Evolutionary conservation across 768 basidiomycete species (phyloP).

Genomic region (Russula foetens): DNA sequence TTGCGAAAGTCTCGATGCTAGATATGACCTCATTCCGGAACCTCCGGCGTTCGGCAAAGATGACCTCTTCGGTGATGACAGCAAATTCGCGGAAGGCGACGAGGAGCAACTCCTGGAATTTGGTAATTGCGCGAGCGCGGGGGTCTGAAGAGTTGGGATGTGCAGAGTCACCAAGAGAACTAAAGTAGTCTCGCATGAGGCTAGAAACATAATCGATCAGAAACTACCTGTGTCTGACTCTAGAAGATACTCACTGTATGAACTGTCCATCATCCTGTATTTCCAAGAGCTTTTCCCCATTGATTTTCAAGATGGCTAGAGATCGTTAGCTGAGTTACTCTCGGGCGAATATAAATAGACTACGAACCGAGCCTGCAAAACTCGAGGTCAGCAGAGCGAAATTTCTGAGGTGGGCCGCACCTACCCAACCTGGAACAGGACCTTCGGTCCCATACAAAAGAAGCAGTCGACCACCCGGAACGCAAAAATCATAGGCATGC

Average conservation of each 20-base stretch:
- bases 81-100: constrained; percentile 98
- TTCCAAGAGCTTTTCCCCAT: constrained; percentile 84
- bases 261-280: constrained; percentile 97
- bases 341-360: background rate
- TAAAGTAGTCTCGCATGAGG: constrained; percentile 93
- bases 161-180: constrained; percentile 87
- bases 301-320: constrained; percentile 92
- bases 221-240: background rate
- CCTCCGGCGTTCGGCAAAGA: constrained; percentile 74
- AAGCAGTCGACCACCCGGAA: constrained; percentile 98
- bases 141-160: constrained; percentile 86
- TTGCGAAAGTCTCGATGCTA: constrained; percentile 90
- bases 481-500: constrained; percentile 96
- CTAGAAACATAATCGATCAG: constrained; percentile 30
- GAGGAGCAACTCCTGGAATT: constrained; percentile 94
- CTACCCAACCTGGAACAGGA: constrained; percentile 97
- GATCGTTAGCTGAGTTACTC: background rate
- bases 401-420: constrained; percentile 23
- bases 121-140: constrained; percentile 85
- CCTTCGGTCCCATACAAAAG: constrained; percentile 98
- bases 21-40: constrained; percentile 87
- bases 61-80: constrained; percentile 91
- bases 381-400: background rate
- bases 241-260: constrained; percentile 55
- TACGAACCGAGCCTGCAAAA: constrained; percentile 46